Base-by-base conservation (phyloP, 1,284 basidiomycete species). In the Ganoderma boninense region DNA sequence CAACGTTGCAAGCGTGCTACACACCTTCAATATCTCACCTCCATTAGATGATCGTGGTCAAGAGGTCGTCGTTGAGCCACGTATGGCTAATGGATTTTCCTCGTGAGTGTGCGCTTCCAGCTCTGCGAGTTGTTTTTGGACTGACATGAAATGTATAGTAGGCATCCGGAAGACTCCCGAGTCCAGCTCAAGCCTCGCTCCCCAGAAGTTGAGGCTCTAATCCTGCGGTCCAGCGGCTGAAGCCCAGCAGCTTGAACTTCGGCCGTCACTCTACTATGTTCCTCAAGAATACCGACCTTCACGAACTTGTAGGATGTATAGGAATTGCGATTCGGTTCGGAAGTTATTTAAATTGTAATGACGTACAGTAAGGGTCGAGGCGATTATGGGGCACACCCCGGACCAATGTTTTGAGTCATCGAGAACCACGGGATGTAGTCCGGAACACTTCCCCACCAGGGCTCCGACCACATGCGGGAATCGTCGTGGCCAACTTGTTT, bases 1-100 rank as follows among this genome's bases (percentile, higher is more conserved):
- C 35, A 65, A 40, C 32, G 44, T 71, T 35, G 66, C 66, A 11
- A 62, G 62, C 20, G 61, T 64, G 23, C 66, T 67, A 11, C 63
- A 68, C 56, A 46, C 52, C 2, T 68, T 54, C 56, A 40, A 59
- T 54, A 64, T 67, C n/a, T n/a, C 29, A 0, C 68, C 44, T 11
- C 65, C 54, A 4, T 38, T 63, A 10, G 68, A 68, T 26, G 57
- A 32, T 6, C 10, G 38, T 2, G 63, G 67, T 3, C 29, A 18
- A 4, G 62, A 54, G 23, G 18, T 68, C 40, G 59, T 42, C 10
- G 8, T 64, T 2, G 26, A 62, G 49, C 46, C 49, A 2, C 26
- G 29, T 3, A 54, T 52, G n/a, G 26, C 68, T 3, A 43, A 56
- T n/a, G 64, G 68, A 23, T 43, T 65, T 13, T 11, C 62, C 29